phyloP scores from a whole-genome alignment of 2,329 filamentous ascomycete species.

The Ophiocordyceps australis region DNA sequence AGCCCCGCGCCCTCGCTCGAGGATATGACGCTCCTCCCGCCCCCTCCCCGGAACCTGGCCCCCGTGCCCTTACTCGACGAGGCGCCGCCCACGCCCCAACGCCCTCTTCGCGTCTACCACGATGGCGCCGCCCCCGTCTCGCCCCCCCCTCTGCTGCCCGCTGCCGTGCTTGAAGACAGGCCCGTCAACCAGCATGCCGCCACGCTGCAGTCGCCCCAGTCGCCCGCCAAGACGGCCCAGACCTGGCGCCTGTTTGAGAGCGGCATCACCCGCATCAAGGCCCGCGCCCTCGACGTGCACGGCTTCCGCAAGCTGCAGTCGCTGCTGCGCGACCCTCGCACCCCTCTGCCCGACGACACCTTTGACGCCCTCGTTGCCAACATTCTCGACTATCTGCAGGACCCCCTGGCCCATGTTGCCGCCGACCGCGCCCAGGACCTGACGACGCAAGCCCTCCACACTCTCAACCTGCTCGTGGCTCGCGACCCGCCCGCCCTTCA shows the following conservation, averaged over 20 bases:
- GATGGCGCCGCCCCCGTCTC: conserved; percentile 36
- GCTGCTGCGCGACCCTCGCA: conserved; percentile 48
- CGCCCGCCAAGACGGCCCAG: conserved; percentile 33
- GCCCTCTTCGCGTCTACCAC: conserved; percentile 38
- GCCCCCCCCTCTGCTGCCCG: conserved; percentile 24
- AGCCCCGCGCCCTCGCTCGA: conserved; percentile 32
- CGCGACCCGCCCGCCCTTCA: conserved; percentile 47
- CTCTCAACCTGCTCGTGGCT: conserved; percentile 54
- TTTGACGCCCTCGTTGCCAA: conserved; percentile 50
- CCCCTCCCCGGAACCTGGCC: conserved; percentile 18
- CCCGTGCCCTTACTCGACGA: not conserved
- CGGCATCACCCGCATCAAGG: conserved; percentile 55
- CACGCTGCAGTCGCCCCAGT: conserved; percentile 9
- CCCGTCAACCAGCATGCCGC: conserved; percentile 37
- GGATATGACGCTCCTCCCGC: conserved; percentile 33
- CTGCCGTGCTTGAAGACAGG: conserved; percentile 38
- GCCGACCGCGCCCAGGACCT: conserved; percentile 52
- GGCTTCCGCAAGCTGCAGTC: conserved; percentile 66
- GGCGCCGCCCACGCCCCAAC: conserved; percentile 12
- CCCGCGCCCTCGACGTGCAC: conserved; percentile 58
- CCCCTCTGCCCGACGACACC: conserved; percentile 45
- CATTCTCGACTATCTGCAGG: conserved; percentile 55
- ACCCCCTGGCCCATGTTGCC: conserved; percentile 31
- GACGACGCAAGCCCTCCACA: conserved; percentile 56
- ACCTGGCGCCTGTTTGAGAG: conserved; percentile 49